Conservation (phyloP, 2,329 filamentous ascomycete species). For the Cytospora leucostoma region DNA sequence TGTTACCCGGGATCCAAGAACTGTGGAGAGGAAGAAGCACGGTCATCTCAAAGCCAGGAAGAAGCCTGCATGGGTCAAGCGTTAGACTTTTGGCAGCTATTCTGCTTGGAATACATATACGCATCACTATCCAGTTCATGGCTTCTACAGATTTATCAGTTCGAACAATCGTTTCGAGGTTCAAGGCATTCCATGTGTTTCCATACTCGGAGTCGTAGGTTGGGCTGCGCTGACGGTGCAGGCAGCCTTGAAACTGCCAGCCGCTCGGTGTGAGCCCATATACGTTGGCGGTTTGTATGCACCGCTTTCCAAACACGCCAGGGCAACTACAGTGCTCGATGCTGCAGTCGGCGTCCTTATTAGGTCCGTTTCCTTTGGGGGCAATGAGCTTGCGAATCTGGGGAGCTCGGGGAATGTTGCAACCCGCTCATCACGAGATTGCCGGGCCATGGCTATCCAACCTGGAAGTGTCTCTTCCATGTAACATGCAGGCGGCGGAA, state of each 20-base stretch:
- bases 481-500: neutral
- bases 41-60: constrained; percentile 96
- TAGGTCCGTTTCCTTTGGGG: neutral
- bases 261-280: constrained; percentile 4
- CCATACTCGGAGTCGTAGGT: constrained; percentile 8
- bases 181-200: constrained; percentile 3
- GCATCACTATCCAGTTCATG: constrained; percentile 4
- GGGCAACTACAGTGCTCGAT: constrained; percentile 1
- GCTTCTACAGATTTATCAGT: constrained; percentile 6
- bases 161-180: neutral
- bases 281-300: constrained; percentile 8
- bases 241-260: neutral
- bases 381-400: neutral
- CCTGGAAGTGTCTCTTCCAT: neutral
- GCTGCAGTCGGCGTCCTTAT: neutral
- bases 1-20: constrained; percentile 86
- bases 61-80: constrained; percentile 97
- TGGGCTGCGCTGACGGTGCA: neutral
- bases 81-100: constrained; percentile 42
- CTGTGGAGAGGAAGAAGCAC: constrained; percentile 97
- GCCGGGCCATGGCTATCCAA: neutral
- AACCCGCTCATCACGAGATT: neutral
- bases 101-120: constrained; percentile 2
- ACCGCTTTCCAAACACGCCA: neutral
- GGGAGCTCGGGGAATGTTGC: neutral